phyloP scores from a whole-genome alignment of 306 rosid species.

The Coriaria nepalensis region DNA sequence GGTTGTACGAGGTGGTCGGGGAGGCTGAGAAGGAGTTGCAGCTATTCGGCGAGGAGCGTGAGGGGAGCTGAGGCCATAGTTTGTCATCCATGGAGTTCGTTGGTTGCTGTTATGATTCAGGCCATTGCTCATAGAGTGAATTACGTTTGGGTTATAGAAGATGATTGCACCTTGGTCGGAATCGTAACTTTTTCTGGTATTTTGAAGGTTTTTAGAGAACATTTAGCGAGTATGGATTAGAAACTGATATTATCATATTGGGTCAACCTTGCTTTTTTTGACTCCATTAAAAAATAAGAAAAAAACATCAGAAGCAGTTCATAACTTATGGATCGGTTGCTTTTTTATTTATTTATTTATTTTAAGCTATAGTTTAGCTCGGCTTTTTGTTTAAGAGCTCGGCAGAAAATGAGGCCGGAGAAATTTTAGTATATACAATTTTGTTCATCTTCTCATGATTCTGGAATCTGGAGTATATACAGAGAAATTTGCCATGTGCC shows the following conservation, averaged over 20 bases:
- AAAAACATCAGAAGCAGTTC: too few relatives aligned
- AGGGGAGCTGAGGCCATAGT: slow-evolving; percentile 81
- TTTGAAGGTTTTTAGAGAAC: slow-evolving; percentile 59
- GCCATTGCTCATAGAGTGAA: slow-evolving; percentile 65
- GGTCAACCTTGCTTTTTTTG: too few relatives aligned
- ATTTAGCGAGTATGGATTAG: slow-evolving; percentile 26
- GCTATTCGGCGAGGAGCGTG: slow-evolving; percentile 76
- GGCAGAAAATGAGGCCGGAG: too few relatives aligned
- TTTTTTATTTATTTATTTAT: too few relatives aligned
- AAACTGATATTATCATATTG: not conserved
- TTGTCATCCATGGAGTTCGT: slow-evolving; percentile 65
- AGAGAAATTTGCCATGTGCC: too few relatives aligned
- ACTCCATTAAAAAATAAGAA: too few relatives aligned
- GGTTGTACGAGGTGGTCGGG: slow-evolving; percentile 25
- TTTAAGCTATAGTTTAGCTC: too few relatives aligned
- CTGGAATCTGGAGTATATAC: too few relatives aligned
- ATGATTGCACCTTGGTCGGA: slow-evolving; percentile 55
- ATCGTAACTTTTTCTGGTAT: slow-evolving; percentile 50
- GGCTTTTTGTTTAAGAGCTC: too few relatives aligned
- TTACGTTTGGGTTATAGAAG: slow-evolving; percentile 79
- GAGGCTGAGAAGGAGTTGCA: slow-evolving; percentile 44
- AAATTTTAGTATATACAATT: too few relatives aligned
- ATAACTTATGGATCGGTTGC: too few relatives aligned
- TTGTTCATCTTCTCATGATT: too few relatives aligned
- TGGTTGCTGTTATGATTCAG: slow-evolving; percentile 87